Conservation (phyloP, 2,329 filamentous ascomycete species). For the Dryadomyces quercus-mongolicae region DNA sequence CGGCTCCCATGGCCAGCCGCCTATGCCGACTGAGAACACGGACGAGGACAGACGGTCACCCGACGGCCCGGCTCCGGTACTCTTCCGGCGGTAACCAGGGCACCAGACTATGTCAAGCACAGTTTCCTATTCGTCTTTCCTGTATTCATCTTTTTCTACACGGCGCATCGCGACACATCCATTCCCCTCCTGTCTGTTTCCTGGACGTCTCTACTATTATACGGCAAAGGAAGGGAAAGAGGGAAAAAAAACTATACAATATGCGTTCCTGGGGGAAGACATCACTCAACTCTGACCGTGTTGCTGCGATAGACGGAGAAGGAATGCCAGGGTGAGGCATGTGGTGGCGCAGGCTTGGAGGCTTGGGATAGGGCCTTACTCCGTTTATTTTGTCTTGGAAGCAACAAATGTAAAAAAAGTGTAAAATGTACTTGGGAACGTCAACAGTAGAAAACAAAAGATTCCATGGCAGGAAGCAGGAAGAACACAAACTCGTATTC, state of each 20-base stretch:
- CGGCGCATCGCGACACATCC: too few species aligned
- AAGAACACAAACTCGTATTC: too few species aligned
- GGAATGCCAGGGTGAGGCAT: neutral
- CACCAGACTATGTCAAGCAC: too few species aligned
- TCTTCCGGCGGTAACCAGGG: conserved; percentile 3
- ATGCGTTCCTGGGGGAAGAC: neutral
- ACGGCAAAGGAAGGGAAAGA: too few species aligned
- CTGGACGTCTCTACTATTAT: too few species aligned
- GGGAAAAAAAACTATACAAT: too few species aligned
- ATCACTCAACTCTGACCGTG: neutral
- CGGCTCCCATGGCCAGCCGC: conserved; percentile 40
- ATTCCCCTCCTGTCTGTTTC: too few species aligned
- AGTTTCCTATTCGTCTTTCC: too few species aligned
- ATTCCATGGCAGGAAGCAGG: too few species aligned
- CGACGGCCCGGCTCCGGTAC: conserved; percentile 1
- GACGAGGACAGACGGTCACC: conserved; percentile 3
- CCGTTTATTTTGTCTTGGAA: neutral
- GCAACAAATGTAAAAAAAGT: neutral
- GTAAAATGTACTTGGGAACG: neutral
- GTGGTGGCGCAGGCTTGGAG: neutral
- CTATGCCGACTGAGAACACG: conserved; percentile 29
- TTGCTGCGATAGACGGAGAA: neutral
- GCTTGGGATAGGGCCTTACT: too few species aligned
- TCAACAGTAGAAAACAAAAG: too few species aligned
- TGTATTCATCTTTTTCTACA: too few species aligned